Evolutionary conservation across 805 yeast genomes (phyloP), one percentile per base, ranked within the genome.

Genomic region (Yamadazyma takamatsuzukensis): DNA sequence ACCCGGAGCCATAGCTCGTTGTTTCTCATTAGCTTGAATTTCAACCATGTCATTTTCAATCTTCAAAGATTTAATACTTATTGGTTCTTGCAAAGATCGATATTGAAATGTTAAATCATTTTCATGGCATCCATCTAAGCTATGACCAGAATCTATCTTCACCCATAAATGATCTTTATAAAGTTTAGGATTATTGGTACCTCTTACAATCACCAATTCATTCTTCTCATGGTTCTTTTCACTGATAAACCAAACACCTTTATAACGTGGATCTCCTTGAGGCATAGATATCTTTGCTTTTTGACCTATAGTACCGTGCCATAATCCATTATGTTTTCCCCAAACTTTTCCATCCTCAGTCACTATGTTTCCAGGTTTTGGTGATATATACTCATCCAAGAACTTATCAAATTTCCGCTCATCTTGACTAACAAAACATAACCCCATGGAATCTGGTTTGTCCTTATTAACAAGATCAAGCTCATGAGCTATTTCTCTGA

Each of bases 261-360:
- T 65, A 44, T 73, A 79, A 5, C 56, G 53, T 0, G 89, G 89
- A 44, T 83, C 80, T 0, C 89, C 90, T 54, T 93, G 97, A 0
- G 97, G 97, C 84, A 90, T 74, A 0, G 86, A 71, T 2, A 88
- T 59, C 3, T 89, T 78, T 12, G 81, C 72, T 41, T 80, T 75
- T 59, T 93, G 97, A 0, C 98, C 98, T 15, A 90, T 77, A 0
- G 98, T 93, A n/a, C 86, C 90, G 29, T 83, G 78, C 97, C 97
- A 93, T 7, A 93, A 53, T 0, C 98, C 98, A 17, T 72, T 61
- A 55, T 93, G 98, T 29, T 56, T 47, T 0, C 96, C 97, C 76
- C 93, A 87, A 0, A 76, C 67, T 32, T 59, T 63, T 4, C 95
- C 95, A 35, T 76, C 82, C 36, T 72, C 76, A 0, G 89, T 82